Percentiles rank a stretch among this genome's conserved stretches.
These are phyloP conservation scores for Elongisporangium senticosum DNA, from an alignment of 352 stramenopile species.

Conservation along the genomic window DNA sequence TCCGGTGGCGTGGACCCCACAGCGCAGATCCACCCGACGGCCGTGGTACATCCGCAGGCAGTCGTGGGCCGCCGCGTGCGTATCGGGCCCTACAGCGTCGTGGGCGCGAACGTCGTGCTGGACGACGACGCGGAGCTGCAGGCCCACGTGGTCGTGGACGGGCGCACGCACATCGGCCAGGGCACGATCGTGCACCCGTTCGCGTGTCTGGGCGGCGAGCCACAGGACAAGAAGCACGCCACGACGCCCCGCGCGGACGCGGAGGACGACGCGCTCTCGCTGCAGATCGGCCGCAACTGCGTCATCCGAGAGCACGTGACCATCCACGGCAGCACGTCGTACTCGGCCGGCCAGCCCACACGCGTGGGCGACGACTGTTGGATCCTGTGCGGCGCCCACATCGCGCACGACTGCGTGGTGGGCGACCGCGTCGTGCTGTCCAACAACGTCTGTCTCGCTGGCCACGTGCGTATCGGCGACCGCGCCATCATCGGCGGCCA, in stretches of 20 bases:
- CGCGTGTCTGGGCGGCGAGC: conserved; percentile 62
- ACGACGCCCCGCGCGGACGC: conserved; percentile 1
- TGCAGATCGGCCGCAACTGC: conserved; percentile 62
- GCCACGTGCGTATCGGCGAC: conserved; percentile 71
- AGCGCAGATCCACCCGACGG: conserved; percentile 50
- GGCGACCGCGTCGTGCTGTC: conserved; percentile 68
- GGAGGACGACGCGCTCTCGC: conserved; percentile 13
- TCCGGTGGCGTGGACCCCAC: background rate
- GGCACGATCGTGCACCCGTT: conserved; percentile 67
- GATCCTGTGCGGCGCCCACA: conserved; percentile 68
- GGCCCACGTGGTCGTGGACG: conserved; percentile 73
- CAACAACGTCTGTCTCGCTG: conserved; percentile 79
- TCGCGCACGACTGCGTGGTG: conserved; percentile 65
- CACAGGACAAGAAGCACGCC: conserved; percentile 80
- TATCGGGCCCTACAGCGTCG: conserved; percentile 65
- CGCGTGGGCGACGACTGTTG: conserved; percentile 71
- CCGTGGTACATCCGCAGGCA: conserved; percentile 62
- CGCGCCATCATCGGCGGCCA: conserved; percentile 74
- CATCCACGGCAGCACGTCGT: conserved; percentile 75
- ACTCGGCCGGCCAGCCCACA: conserved; percentile 40
- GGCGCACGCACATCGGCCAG: conserved; percentile 45
- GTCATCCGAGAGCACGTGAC: conserved; percentile 81
- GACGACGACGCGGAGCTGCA: conserved; percentile 57
- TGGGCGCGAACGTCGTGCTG: conserved; percentile 69
- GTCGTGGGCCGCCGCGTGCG: conserved; percentile 50